Percentiles rank a stretch among this genome's conserved stretches.
Evolutionary conservation across 352 stramenopile genomes (phyloP).

Genomic region (Phytopythium vexans): DNA sequence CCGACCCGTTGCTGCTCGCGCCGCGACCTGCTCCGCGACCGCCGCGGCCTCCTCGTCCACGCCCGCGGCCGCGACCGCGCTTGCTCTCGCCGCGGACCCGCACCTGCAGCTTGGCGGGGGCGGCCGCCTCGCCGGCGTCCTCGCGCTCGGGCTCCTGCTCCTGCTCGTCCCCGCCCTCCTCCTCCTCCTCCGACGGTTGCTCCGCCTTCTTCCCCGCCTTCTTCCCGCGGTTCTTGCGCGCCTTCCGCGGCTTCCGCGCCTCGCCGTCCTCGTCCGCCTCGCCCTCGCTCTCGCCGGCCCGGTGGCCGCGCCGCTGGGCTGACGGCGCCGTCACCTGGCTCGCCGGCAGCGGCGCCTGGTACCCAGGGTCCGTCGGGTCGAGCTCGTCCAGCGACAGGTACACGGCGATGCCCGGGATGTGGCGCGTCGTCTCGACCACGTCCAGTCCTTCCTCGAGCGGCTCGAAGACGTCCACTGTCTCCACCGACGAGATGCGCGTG

Average conservation of each 20-base stretch:
- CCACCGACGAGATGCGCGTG: slow-evolving; percentile 75
- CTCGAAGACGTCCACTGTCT: slow-evolving; percentile 82
- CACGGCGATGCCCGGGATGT: slow-evolving; percentile 77
- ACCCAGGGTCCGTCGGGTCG: slow-evolving; percentile 53
- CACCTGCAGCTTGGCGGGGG: too few relatives aligned
- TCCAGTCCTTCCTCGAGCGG: slow-evolving; percentile 83
- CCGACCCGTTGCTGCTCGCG: slow-evolving; percentile 3
- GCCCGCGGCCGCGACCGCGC: slow-evolving; percentile 32
- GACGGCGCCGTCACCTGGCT: slow-evolving; percentile 43
- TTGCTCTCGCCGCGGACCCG: too few relatives aligned
- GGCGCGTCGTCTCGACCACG: slow-evolving; percentile 63
- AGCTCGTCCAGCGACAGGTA: slow-evolving; percentile 64
- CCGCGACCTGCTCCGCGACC: slow-evolving; percentile 7
- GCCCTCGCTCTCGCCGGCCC: not conserved
- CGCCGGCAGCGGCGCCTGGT: slow-evolving; percentile 67
- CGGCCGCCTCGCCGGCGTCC: slow-evolving; percentile 10
- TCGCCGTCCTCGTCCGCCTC: not conserved
- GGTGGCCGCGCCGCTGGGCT: slow-evolving; percentile 27
- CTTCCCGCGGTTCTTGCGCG: slow-evolving; percentile 10
- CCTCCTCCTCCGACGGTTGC: not conserved
- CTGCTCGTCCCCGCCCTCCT: not conserved
- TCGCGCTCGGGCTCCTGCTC: slow-evolving; percentile 8
- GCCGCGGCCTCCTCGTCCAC: slow-evolving; percentile 12
- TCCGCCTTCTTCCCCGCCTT: slow-evolving; percentile 10
- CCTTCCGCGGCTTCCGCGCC: slow-evolving; percentile 7